Percentiles rank a stretch among this genome's conserved stretches.
phyloP scores from a whole-genome alignment of 2,329 filamentous ascomycete genomes.

The Diplodia scrobiculata region DNA sequence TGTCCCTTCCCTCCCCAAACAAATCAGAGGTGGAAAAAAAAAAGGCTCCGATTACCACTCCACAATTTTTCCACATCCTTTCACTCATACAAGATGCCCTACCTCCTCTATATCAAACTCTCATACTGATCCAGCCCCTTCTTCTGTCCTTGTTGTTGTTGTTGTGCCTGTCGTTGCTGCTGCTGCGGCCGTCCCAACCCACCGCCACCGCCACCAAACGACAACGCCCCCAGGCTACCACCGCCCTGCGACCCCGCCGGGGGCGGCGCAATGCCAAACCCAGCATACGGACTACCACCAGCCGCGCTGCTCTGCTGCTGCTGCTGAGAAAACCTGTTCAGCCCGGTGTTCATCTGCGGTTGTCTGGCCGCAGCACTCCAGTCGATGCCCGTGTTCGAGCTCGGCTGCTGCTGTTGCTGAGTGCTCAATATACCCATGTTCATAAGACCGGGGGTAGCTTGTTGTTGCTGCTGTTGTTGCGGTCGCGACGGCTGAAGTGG shows the following conservation, averaged over 20 bases:
- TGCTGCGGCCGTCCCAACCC: constrained; percentile 30
- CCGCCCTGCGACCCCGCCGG: constrained; percentile 30
- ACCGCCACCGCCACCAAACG: background rate
- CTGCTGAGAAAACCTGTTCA: background rate
- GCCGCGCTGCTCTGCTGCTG: constrained; percentile 22
- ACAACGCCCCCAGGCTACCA: background rate
- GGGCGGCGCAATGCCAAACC: constrained; percentile 46
- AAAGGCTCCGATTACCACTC: background rate
- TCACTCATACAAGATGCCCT: background rate
- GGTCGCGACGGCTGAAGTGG: constrained; percentile 43
- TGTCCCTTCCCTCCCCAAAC: background rate
- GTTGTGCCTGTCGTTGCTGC: constrained; percentile 28
- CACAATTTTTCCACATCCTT: background rate
- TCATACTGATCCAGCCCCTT: constrained; percentile 68
- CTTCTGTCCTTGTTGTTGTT: constrained; percentile 42
- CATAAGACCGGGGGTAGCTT: constrained; percentile 25
- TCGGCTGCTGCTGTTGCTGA: constrained; percentile 30
- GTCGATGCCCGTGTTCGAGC: background rate
- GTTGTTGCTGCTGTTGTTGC: constrained; percentile 32
- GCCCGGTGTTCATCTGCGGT: background rate
- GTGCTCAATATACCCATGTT: constrained; percentile 12
- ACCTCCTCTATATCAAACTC: constrained; percentile 57
- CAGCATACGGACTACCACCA: constrained; percentile 39
- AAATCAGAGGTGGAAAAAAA: background rate
- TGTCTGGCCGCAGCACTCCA: constrained; percentile 9